Evolutionary conservation across 371 early-diverging fungal species (phyloP).

Genomic region (Dinochytrium kinnereticum): DNA sequence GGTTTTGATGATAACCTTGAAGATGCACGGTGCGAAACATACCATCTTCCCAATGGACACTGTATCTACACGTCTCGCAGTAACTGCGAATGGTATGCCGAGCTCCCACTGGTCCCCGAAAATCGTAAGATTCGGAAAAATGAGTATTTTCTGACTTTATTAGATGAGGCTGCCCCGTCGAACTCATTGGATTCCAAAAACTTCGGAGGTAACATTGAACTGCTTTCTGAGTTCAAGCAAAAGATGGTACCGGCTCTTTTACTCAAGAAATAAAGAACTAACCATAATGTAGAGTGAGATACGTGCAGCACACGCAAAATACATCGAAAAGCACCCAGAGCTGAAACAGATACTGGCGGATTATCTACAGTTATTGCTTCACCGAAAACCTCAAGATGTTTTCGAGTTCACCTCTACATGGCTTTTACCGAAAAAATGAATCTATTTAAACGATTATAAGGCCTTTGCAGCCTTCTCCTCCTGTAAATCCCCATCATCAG

Average conservation of each 20-base stretch:
- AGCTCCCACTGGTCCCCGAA: conserved; percentile 6
- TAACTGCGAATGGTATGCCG: neutral
- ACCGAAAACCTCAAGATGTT: conserved; percentile 51
- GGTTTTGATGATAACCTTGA: conserved; percentile 17
- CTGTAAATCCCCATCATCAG: neutral
- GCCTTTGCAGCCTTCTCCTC: neutral
- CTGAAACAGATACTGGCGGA: conserved; percentile 49
- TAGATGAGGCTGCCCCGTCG: neutral
- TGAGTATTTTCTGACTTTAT: neutral
- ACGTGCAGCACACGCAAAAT: conserved; percentile 29
- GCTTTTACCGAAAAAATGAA: conserved; percentile 13
- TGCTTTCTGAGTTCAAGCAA: conserved; percentile 44
- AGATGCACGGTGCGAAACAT: conserved; percentile 12
- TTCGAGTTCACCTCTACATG: conserved; percentile 42
- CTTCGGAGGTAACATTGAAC: conserved; percentile 50
- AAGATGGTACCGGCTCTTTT: conserved; percentile 47
- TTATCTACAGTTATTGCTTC: conserved; percentile 49
- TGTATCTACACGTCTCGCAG: conserved; percentile 4
- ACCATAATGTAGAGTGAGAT: conserved; percentile 35
- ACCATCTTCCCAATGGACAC: conserved; percentile 2
- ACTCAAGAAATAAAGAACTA: neutral
- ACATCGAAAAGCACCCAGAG: conserved; percentile 45
- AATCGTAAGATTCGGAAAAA: neutral
- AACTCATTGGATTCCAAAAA: conserved; percentile 20
- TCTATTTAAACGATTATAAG: neutral